Evolutionary conservation across 306 rosid species (phyloP), one percentile per base, ranked within the genome.

Genomic region (Echinosophora koreensis): DNA sequence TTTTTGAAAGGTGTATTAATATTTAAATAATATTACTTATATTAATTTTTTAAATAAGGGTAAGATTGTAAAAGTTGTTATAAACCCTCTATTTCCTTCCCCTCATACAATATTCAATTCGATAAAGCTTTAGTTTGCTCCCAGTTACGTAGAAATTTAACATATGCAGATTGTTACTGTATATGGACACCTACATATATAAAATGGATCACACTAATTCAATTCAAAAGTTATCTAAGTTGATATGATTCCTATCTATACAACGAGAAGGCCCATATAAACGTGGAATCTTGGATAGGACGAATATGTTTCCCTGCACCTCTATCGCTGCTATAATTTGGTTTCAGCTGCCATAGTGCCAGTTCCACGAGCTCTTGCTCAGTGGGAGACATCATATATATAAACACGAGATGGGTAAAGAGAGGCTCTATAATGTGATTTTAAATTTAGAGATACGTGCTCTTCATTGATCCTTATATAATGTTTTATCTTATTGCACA

Each of bases 381-480:
- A 68, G 62, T 77, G 81, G 82, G 65, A 60, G 46, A 38, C 58
- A 64, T 51, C 71, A 75, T 71, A 74, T 37, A 77, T 59, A 74
- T 18, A 77, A 78, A 70, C 56, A 70, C 28, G 32, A 34, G 6
- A 55, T 5, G 27, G 65, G 42, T 16, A 30, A 69, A 50, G 41
- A 32, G 56, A 35, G 50, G 27, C 28, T 77, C 41, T 59, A 30
- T 77, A 8, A 32, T 34, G 17, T 7, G 16, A 49, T 7, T 46
- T 46, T 46, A 49, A 30, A 68, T 57, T 55, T 13, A 51, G 15
- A 51, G 15, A 18, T 14, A 15, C 13, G 56, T 59, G 30, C 27
- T 10, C 39, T 8, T 66, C 10, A 14, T 47, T 75, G 68, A 35
- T 15, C 32, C 73, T 54, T 27, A 9, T 63, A 14, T 1, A 13